A percentile compares a stretch with the other conserved stretches of the same genome.
Evolutionary conservation across 345 rosid species (phyloP).

Genomic region (Microthlaspi erraticum): DNA sequence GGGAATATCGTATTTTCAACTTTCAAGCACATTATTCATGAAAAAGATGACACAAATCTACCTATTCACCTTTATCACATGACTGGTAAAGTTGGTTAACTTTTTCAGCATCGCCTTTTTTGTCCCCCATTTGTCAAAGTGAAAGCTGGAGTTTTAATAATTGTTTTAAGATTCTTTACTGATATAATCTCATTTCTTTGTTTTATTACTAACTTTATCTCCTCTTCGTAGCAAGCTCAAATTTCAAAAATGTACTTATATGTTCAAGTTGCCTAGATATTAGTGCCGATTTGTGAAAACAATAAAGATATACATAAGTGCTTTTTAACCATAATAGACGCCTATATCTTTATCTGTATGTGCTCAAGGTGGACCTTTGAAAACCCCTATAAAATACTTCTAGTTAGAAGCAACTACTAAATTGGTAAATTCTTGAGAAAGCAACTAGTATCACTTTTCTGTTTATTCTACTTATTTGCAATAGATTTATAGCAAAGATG

Average conservation of each 20-base stretch:
- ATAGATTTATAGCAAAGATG: constrained; percentile 12
- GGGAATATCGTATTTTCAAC: constrained; percentile 36
- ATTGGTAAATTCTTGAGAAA: constrained; percentile 31
- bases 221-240: constrained; percentile 37
- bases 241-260: constrained; percentile 37
- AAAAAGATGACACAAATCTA: constrained; percentile 35
- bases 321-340: background rate
- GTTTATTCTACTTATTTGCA: background rate
- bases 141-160: constrained; percentile 32
- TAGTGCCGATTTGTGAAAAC: constrained; percentile 34
- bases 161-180: constrained; percentile 33
- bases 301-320: constrained; percentile 15
- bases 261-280: constrained; percentile 41
- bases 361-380: constrained; percentile 28
- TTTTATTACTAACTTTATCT: constrained; percentile 29
- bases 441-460: constrained; percentile 14
- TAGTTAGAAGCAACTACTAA: constrained; percentile 30
- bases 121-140: constrained; percentile 43
- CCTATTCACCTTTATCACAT: constrained; percentile 41
- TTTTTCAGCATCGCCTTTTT: constrained; percentile 35
- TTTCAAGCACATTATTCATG: constrained; percentile 30
- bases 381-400: constrained; percentile 26
- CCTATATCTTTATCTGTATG: background rate
- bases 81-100: constrained; percentile 39
- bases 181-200: constrained; percentile 26